Percentiles rank a stretch among this genome's conserved stretches.
These are phyloP conservation scores for Entomortierella beljakovae DNA, from an alignment of 192 early-diverging fungal genomes.

Conservation along the genomic window DNA sequence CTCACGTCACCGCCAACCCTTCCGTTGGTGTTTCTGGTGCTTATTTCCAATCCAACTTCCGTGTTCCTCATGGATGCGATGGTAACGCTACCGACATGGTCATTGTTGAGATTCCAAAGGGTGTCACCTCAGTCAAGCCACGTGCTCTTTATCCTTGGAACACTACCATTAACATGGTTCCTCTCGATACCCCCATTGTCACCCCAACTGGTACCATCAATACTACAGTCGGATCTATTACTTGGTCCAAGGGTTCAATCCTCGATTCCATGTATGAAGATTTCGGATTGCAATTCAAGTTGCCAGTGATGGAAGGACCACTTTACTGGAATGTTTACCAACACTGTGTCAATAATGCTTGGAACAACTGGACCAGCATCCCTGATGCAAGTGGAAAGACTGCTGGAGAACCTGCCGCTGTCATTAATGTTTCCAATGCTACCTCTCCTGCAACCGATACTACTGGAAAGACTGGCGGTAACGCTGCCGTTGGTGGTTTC, in stretches of 20 bases:
- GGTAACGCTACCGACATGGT: slow-evolving; percentile 45
- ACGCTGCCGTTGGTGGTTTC: slow-evolving; percentile 14
- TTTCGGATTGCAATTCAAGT: slow-evolving; percentile 52
- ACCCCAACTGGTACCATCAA: slow-evolving; percentile 45
- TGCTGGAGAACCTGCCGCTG: slow-evolving; percentile 39
- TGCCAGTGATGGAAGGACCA: slow-evolving; percentile 27
- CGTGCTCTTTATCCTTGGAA: slow-evolving; percentile 29
- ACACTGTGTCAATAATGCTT: slow-evolving; percentile 43
- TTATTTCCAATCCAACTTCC: slow-evolving; percentile 54
- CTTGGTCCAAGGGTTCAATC: slow-evolving; percentile 31
- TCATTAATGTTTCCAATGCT: slow-evolving; percentile 22
- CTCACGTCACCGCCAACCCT: slow-evolving; percentile 54
- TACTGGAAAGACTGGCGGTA: slow-evolving; percentile 1
- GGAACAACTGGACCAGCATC: slow-evolving; percentile 50
- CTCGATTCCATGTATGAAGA: slow-evolving; percentile 45
- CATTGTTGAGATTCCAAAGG: slow-evolving; percentile 50
- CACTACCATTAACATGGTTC: slow-evolving; percentile 45
- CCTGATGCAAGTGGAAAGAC: slow-evolving; percentile 41
- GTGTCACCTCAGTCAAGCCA: slow-evolving; percentile 49
- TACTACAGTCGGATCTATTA: slow-evolving; percentile 43
- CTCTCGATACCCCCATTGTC: slow-evolving; percentile 35
- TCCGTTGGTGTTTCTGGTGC: slow-evolving; percentile 23
- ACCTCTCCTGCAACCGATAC: not conserved
- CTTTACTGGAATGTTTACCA: slow-evolving; percentile 49
- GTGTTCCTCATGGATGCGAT: slow-evolving; percentile 51